These are phyloP conservation scores for Suhomyces terraborum DNA, from an alignment of 1,139 yeast species.

Conservation along the genomic window DNA sequence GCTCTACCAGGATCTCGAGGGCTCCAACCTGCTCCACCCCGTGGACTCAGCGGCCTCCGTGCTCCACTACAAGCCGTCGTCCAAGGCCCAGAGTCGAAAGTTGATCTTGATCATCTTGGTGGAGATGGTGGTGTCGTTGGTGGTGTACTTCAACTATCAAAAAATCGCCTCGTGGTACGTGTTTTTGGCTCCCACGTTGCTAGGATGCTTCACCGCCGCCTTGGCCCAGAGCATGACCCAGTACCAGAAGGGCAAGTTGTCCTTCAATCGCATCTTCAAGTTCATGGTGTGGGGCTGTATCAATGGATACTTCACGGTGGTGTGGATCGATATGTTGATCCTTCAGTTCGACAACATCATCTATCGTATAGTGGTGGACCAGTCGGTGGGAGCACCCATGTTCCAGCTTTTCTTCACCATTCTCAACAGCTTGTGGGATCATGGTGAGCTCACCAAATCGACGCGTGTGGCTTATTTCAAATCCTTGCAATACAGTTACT, in stretches of 20 bases:
- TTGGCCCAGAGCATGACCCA: conserved; percentile 62
- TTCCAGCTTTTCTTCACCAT: conserved; percentile 56
- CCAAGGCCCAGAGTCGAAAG: conserved; percentile 6
- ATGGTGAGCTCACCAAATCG: conserved; percentile 35
- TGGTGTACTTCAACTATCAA: conserved; percentile 34
- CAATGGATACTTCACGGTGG: conserved; percentile 56
- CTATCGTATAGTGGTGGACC: conserved; percentile 52
- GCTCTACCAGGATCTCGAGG: conserved; percentile 16
- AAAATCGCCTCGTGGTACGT: conserved; percentile 23
- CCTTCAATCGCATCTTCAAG: conserved; percentile 45
- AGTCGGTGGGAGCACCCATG: conserved; percentile 53
- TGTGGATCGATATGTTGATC: conserved; percentile 59
- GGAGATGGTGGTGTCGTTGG: conserved; percentile 27
- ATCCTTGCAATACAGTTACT: conserved; percentile 54
- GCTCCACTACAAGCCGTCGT: conserved; percentile 9
- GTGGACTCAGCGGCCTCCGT: conserved; percentile 12
- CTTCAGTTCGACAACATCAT: conserved; percentile 34
- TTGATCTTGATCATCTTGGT: conserved; percentile 20
- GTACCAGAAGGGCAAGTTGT: conserved; percentile 42
- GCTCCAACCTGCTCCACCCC: conserved; percentile 13
- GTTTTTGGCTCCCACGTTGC: conserved; percentile 39
- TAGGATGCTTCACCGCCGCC: conserved; percentile 54
- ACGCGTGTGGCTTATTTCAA: conserved; percentile 42
- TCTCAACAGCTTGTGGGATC: conserved; percentile 58
- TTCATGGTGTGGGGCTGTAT: conserved; percentile 64